Percentiles rank a stretch among this genome's conserved stretches.
phyloP scores from a whole-genome alignment of 2,329 filamentous ascomycete genomes.

The Annulohypoxylon truncatum region DNA sequence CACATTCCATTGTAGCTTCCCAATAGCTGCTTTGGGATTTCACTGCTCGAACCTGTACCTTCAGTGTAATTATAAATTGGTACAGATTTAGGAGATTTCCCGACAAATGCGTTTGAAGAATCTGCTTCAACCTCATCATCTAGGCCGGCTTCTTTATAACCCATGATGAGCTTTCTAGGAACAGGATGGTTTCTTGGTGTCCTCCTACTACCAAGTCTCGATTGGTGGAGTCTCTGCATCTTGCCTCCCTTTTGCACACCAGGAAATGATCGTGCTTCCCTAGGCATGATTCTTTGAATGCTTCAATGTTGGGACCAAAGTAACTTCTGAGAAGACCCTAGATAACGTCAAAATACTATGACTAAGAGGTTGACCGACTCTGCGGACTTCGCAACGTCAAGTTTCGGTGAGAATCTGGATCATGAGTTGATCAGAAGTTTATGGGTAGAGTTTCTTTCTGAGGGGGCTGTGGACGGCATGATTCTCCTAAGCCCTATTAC shows the following conservation, averaged over 20 bases:
- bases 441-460: not conserved
- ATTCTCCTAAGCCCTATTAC: too few species aligned
- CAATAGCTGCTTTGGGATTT: not conserved
- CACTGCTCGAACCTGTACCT: not conserved
- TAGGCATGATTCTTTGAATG: not conserved
- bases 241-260: not conserved
- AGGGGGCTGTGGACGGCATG: not conserved
- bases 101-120: not conserved
- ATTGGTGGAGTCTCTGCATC: not conserved
- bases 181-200: not conserved
- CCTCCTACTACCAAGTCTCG: not conserved
- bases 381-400: not conserved
- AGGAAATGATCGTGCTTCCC: not conserved
- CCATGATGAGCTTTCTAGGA: not conserved
- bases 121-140: not conserved
- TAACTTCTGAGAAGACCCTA: not conserved
- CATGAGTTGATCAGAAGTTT: not conserved
- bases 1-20: not conserved
- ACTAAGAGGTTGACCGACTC: not conserved
- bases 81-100: too few species aligned
- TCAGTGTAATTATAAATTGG: not conserved
- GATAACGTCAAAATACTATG: not conserved
- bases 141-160: not conserved
- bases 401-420: not conserved
- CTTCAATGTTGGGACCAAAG: not conserved